Conservation (phyloP, 192 early-diverging fungal genomes). For the Ambispora gerdemannii region DNA sequence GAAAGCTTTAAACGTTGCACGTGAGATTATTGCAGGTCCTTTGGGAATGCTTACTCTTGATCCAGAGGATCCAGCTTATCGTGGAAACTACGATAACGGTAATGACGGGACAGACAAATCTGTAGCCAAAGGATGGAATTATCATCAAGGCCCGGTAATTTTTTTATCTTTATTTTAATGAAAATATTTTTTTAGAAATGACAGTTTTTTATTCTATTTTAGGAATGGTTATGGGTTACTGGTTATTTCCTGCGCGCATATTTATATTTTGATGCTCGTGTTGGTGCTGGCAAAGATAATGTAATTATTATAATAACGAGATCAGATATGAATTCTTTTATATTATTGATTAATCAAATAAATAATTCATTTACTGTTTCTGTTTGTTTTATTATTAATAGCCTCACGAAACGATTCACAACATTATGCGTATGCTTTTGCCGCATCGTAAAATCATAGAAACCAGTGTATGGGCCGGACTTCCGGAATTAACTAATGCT, state of each 20-base stretch:
- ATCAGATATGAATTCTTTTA: background rate
- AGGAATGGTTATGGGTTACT: slow-evolving; percentile 94
- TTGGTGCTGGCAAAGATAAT: slow-evolving; percentile 29
- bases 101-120: slow-evolving; percentile 81
- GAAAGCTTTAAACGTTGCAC: slow-evolving; percentile 62
- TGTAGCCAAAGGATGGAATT: slow-evolving; percentile 96
- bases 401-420: slow-evolving; percentile 51
- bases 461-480: slow-evolving; percentile 75
- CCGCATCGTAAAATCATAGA: slow-evolving; percentile 75
- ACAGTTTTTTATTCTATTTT: slow-evolving; percentile 21
- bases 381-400: slow-evolving; percentile 22
- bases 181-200: background rate
- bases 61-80: slow-evolving; percentile 89
- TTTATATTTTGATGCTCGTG: slow-evolving; percentile 59
- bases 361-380: background rate
- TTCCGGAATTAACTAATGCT: slow-evolving; percentile 95
- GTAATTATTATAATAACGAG: no score
- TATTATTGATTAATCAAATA: background rate
- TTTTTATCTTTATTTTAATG: slow-evolving; percentile 5
- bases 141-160: slow-evolving; percentile 87
- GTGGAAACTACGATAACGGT: slow-evolving; percentile 89
- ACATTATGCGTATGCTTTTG: slow-evolving; percentile 69
- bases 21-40: slow-evolving; percentile 72
- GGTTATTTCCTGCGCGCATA: slow-evolving; percentile 90
- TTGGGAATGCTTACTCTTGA: slow-evolving; percentile 95